Evolutionary conservation across 169 alveolate genomes (phyloP), one percentile per base, ranked within the genome.

Genomic region (Fabrea salina): DNA sequence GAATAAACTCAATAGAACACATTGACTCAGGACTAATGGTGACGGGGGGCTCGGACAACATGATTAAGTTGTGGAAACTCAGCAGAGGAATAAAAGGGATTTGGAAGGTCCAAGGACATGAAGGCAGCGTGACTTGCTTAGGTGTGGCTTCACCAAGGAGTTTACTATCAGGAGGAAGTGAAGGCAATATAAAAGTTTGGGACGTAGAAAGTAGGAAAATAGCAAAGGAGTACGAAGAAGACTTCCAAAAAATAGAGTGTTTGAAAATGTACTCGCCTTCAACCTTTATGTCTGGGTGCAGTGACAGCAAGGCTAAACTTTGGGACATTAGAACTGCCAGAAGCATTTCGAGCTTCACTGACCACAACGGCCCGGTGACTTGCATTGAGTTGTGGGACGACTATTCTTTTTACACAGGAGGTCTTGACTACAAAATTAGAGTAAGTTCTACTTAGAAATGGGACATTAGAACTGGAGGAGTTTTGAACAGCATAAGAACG

Each of bases 261-360:
- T 35, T 85, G 11, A 25, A 56, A 0, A 56, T 51, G 27, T 77
- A 57, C 0, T 37, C 13, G 25, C 77, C 68, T 41, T 78, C 61
- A 22, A 53, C 71, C 40, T 39, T 91, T 32, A 70, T 87, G 25
- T 19, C 91, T 2, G 89, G 92, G 5, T 53, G 59, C 2, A 35
- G 22, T 32, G 81, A 74, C 40, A 27, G 74, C 25, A 37, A 30
- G 4, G n/a, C 54, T n/a, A 74, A 74, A 54, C 51, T 74, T 27
- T 90, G 95, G 94, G 95, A 90, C 64, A 32, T 88, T 39, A 66
- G 95, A 50, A 74, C 88, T 0, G 72, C 80, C 49, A 30, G 49
- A 35, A 49, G 82, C 47, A 64, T 87, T n/a, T 56, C 47, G 5
- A 84, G 86, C 22, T 86, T 86, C 32, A 85, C 78, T 68, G 93